These are phyloP conservation scores for Leccinum fallax DNA, from an alignment of 1,284 basidiomycete species.

Conservation along the genomic window DNA sequence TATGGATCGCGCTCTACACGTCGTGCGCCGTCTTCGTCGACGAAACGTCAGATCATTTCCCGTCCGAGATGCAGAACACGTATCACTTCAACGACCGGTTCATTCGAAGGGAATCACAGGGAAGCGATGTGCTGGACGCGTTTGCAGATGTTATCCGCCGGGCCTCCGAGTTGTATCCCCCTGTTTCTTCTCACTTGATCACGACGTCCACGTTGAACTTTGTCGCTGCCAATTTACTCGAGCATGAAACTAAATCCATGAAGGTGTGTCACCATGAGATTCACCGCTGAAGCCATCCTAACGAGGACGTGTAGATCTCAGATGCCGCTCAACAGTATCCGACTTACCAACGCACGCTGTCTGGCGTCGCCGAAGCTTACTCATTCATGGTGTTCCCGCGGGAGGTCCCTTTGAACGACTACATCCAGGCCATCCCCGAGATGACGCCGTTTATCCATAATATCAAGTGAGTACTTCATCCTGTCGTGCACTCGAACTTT, in stretches of 20 bases:
- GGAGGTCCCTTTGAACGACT: background rate
- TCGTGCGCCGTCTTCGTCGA: constrained; percentile 29
- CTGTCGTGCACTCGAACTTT: background rate
- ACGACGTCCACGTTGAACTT: constrained; percentile 20
- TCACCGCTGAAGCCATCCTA: constrained; percentile 1
- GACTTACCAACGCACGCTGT: constrained; percentile 29
- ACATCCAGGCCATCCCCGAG: background rate
- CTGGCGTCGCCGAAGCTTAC: constrained; percentile 17
- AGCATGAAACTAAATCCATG: constrained; percentile 30
- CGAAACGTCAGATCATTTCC: constrained; percentile 20
- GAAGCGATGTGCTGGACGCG: background rate
- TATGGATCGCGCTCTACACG: constrained; percentile 31
- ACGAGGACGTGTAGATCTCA: constrained; percentile 8
- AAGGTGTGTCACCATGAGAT: background rate
- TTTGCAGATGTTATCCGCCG: background rate
- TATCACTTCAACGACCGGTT: background rate
- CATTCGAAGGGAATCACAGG: background rate
- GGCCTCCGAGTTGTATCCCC: constrained; percentile 11
- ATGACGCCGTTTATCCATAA: background rate
- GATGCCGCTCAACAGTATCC: constrained; percentile 26
- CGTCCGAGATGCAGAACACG: background rate
- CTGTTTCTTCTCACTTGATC: constrained; percentile 26
- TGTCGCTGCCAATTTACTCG: constrained; percentile 27
- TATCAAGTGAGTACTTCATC: constrained; percentile 29
- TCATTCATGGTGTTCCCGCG: background rate